Evolutionary conservation across 2,329 filamentous ascomycete genomes (phyloP), one percentile per base, ranked within the genome.

Genomic region (Phialophora macrospora): DNA sequence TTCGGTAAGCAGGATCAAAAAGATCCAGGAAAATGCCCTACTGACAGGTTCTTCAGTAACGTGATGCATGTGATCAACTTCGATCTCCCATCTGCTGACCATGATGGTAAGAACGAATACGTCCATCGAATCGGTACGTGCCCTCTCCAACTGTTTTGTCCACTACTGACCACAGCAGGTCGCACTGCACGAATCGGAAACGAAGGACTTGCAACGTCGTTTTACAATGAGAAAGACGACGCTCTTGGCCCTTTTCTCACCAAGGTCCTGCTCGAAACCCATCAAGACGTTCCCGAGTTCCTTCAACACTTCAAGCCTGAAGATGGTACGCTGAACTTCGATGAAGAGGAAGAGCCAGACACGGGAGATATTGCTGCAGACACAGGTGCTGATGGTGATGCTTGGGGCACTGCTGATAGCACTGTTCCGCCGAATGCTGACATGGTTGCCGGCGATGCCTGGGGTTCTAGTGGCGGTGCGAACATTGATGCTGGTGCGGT

Each of bases 151-250:
- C 24, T 52, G 22, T 62, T 26, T 12, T 28, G 17, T 32, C 20
- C 58, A 24, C 55, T 55, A 26, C 62, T 66, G 57, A 55, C 60
- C 32, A 22, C 46, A 32, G 59, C 66, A 92, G 90, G 95, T 68
- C 93, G 95, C 67, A 99, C 95, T 71, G 95, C 91, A 62, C 92
- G 95, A 60, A 97, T 97, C 74, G 95, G 95, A 2, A 91, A 97
- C 71, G 84, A 85, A 52, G 95, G 95, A 20, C 80, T 93, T 4
- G 93, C 95, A 0, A 94, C 91, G 0, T 97, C 94, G 0, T 94
- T 99, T 80, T 98, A 90, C 82, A 92, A 89, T 28, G 88, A 93
- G 0, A 81, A 84, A 0, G 91, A 98, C 72, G 86, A 90, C 63
- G 84, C 88, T 2, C 80, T 98, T 49, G 92, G 85, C 0, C 83